These are phyloP conservation scores for Pyrenophora seminiperda DNA, from an alignment of 2,329 filamentous ascomycete species.

Conservation along the genomic window DNA sequence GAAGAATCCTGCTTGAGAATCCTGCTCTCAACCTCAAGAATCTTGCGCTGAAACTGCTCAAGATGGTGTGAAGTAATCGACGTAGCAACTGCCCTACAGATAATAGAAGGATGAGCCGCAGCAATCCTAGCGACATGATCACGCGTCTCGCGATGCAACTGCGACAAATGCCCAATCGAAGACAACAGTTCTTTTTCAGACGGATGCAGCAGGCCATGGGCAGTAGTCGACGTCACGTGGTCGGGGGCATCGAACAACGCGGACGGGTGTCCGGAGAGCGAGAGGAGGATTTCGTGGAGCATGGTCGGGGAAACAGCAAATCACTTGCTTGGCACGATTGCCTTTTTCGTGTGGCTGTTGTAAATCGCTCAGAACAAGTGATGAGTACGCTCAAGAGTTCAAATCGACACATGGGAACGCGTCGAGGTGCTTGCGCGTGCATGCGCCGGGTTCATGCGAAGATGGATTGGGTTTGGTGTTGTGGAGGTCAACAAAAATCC, in stretches of 20 bases:
- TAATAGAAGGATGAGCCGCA: conserved; percentile 73
- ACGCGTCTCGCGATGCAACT: conserved; percentile 75
- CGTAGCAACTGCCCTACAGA: conserved; percentile 85
- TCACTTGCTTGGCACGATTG: conserved; percentile 13
- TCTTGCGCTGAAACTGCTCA: conserved; percentile 77
- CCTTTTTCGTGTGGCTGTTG: conserved; percentile 20
- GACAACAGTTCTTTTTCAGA: conserved; percentile 82
- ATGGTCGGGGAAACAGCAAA: conserved; percentile 57
- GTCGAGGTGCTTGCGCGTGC: conserved; percentile 24
- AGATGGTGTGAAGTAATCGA: conserved; percentile 77
- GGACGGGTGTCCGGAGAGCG: conserved; percentile 91
- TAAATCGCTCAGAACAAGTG: conserved; percentile 32
- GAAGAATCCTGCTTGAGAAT: conserved; percentile 77
- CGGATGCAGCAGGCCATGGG: conserved; percentile 65
- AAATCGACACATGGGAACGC: conserved; percentile 45
- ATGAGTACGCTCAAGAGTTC: conserved; percentile 45
- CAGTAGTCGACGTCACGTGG: conserved; percentile 43
- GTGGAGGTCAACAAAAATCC: conserved; percentile 16
- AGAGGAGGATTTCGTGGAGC: conserved; percentile 98
- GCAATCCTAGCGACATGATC: conserved; percentile 69
- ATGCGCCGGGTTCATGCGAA: conserved; percentile 12
- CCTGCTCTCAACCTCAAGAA: conserved; percentile 80
- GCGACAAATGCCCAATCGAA: conserved; percentile 76
- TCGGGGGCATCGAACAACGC: conserved; percentile 70
- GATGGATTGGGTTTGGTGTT: conserved; percentile 19